Evolutionary conservation across 2,329 filamentous ascomycete species (phyloP).

Genomic region (Fusarium tjaetaba): DNA sequence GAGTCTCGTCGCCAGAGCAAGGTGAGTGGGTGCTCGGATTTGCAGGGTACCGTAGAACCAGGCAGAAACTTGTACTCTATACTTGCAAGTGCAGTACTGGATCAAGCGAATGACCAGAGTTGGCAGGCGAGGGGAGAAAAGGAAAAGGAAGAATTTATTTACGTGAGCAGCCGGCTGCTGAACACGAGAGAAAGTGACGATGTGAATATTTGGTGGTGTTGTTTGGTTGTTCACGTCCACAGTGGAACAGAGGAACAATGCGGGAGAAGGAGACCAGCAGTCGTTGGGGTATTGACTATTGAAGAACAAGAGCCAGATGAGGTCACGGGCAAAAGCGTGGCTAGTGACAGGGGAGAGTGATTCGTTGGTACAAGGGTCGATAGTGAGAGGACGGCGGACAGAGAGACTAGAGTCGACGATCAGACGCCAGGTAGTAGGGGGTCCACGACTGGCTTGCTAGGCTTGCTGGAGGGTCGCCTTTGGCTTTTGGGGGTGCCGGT

Average conservation of each 20-base stretch:
- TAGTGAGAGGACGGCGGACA: conserved; percentile 21
- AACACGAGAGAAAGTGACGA: conserved; percentile 40
- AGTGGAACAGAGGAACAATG: conserved; percentile 43
- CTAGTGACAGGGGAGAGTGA: conserved; percentile 33
- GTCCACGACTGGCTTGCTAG: conserved; percentile 26
- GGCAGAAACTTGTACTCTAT: conserved; percentile 40
- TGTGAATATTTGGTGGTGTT: conserved; percentile 31
- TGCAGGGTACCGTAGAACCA: conserved; percentile 41
- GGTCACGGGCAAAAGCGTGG: conserved; percentile 43
- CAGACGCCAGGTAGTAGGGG: conserved; percentile 41
- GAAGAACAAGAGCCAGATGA: conserved; percentile 43
- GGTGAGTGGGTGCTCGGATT: conserved; percentile 38
- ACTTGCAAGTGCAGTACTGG: conserved; percentile 36
- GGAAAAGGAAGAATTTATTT: conserved; percentile 22
- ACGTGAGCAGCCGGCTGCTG: conserved; percentile 46
- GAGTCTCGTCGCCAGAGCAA: conserved; percentile 42
- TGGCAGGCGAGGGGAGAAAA: conserved; percentile 7
- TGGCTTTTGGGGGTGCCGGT: conserved; percentile 39
- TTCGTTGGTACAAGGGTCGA: conserved; percentile 37
- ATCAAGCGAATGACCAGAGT: conserved; percentile 41
- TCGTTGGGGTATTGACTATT: conserved; percentile 40
- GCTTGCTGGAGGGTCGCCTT: conserved; percentile 30
- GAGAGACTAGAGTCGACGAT: conserved; percentile 41
- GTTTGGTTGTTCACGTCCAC: conserved; percentile 43
- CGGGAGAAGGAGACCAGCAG: conserved; percentile 35